Evolutionary conservation across 768 basidiomycete species (phyloP).

Genomic region (Pisolithus tinctorius): DNA sequence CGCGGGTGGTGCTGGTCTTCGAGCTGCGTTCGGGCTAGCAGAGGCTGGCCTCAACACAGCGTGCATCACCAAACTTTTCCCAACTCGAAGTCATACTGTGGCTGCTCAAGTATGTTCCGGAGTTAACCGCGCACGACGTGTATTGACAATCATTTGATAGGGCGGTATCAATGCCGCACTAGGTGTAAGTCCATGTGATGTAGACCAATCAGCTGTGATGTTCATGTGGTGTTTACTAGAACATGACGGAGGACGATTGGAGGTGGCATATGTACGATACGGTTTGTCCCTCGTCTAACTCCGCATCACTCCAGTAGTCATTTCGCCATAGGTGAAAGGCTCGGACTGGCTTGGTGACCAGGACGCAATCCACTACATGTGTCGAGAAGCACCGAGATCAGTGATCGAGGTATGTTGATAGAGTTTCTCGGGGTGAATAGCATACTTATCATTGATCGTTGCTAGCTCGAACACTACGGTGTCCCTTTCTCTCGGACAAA

Average conservation of each 20-base stretch:
- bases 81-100: constrained; percentile 96
- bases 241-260: constrained; percentile 99
- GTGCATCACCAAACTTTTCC: constrained; percentile 98
- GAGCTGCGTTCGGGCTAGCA: constrained; percentile 97
- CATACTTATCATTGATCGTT: background rate
- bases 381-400: constrained; percentile 88
- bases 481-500: constrained; percentile 98
- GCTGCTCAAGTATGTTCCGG: constrained; percentile 74
- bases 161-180: constrained; percentile 98
- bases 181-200: constrained; percentile 50
- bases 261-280: constrained; percentile 99
- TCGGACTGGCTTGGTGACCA: constrained; percentile 99
- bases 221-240: constrained; percentile 37
- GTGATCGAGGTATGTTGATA: constrained; percentile 71
- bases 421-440: background rate
- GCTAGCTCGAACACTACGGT: constrained; percentile 94
- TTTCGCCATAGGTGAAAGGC: constrained; percentile 79
- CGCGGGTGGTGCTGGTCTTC: constrained; percentile 95
- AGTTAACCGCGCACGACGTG: background rate
- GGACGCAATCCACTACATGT: constrained; percentile 99
- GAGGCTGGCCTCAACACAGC: constrained; percentile 99
- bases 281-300: constrained; percentile 37
- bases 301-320: constrained; percentile 1
- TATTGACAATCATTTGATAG: constrained; percentile 31
- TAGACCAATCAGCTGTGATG: background rate